Conservation (phyloP, 1,284 basidiomycete genomes). For the Naganishia liquefaciens region DNA sequence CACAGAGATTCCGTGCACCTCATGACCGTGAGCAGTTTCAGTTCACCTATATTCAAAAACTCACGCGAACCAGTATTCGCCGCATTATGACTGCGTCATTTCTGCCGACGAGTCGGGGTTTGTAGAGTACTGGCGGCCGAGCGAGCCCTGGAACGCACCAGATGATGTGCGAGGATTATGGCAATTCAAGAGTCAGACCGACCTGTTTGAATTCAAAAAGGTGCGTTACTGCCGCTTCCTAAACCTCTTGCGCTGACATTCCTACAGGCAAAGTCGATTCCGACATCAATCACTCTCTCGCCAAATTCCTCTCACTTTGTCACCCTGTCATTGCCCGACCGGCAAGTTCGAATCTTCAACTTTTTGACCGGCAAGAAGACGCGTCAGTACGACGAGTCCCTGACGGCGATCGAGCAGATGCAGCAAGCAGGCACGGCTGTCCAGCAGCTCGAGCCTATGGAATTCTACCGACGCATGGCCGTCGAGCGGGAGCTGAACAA, state of each 20-base stretch:
- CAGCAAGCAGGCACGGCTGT: conserved; percentile 89
- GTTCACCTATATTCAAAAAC: not conserved
- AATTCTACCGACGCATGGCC: conserved; percentile 93
- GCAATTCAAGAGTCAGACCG: conserved; percentile 87
- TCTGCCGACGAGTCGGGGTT: conserved; percentile 95
- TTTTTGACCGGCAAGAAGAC: conserved; percentile 87
- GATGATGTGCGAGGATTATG: conserved; percentile 77
- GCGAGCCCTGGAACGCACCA: conserved; percentile 80
- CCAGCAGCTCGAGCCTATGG: conserved; percentile 96
- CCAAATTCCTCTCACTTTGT: conserved; percentile 85
- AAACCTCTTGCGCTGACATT: not conserved
- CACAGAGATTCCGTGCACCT: conserved; percentile 87
- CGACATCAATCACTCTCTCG: conserved; percentile 86
- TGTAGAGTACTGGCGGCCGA: conserved; percentile 93
- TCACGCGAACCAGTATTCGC: conserved; percentile 68
- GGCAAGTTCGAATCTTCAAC: conserved; percentile 89
- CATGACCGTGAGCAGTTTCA: conserved; percentile 69
- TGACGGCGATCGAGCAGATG: conserved; percentile 92
- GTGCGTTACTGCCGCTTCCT: conserved; percentile 53
- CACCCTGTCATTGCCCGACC: conserved; percentile 86
- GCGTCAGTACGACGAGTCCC: conserved; percentile 91
- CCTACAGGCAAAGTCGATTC: conserved; percentile 79
- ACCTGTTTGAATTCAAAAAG: conserved; percentile 98
- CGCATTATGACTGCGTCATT: conserved; percentile 84
- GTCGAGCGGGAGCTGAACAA: conserved; percentile 80